Evolutionary conservation across 176 grass and related monocot species (phyloP).

Genomic region (Musa beccarii): DNA sequence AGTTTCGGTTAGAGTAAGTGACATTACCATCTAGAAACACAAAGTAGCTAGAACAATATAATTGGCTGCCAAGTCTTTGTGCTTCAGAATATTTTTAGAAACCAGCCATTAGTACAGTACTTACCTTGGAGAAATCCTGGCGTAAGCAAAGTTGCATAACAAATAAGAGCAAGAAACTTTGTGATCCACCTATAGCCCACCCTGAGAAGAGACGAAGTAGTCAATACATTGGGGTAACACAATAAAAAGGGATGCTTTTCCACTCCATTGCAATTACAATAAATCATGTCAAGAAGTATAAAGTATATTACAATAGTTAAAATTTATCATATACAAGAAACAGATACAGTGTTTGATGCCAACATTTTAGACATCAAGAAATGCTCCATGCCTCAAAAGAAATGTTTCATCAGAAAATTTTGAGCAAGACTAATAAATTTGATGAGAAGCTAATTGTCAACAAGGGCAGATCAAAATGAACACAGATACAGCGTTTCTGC

Average conservation of each 20-base stretch:
- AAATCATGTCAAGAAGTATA: not conserved
- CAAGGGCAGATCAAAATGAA: too few species aligned
- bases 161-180: slow-evolving; percentile 73
- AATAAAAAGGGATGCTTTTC: not conserved
- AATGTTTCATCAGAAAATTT: not conserved
- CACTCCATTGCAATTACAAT: not conserved
- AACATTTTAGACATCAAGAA: not conserved
- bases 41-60: not conserved
- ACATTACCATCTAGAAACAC: not conserved
- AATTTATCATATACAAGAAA: not conserved
- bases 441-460: not conserved
- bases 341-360: not conserved
- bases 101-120: not conserved
- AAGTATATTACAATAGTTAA: not conserved
- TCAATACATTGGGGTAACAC: not conserved
- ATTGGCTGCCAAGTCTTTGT: not conserved
- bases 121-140: slow-evolving; percentile 86
- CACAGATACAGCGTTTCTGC: too few species aligned
- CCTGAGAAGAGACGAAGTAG: slow-evolving; percentile 36
- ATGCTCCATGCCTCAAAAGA: not conserved
- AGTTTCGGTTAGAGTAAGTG: not conserved
- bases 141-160: slow-evolving; percentile 74
- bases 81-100: not conserved
- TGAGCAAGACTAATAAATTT: not conserved
- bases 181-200: slow-evolving; percentile 88